Percentiles rank a stretch among this genome's conserved stretches.
These are phyloP conservation scores for Quercus phellos DNA, from an alignment of 331 rosid genomes.

Conservation along the genomic window DNA sequence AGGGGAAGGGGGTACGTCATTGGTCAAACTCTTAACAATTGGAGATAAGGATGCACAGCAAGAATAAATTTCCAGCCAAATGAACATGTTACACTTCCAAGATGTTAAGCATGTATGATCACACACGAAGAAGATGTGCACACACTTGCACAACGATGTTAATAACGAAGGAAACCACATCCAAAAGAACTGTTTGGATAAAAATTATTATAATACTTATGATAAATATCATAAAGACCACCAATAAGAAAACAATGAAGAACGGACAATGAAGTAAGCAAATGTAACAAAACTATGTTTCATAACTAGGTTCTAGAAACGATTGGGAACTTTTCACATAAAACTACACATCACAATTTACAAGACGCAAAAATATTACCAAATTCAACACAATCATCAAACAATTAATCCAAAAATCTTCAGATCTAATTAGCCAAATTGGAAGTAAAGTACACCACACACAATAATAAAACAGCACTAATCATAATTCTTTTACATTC, in stretches of 20 bases:
- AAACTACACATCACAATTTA: background rate
- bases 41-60: background rate
- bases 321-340: background rate
- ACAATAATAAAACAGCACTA: no score
- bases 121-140: background rate
- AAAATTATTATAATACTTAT: background rate
- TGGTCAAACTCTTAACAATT: background rate
- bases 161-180: background rate
- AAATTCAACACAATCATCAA: background rate
- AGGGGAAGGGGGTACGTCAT: background rate
- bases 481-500: background rate
- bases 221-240: background rate
- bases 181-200: background rate
- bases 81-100: background rate
- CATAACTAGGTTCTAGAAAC: background rate
- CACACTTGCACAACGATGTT: background rate
- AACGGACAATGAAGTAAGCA: background rate
- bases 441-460: background rate
- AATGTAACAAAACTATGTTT: background rate
- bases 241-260: background rate
- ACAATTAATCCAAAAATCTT: background rate
- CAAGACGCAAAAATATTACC: background rate
- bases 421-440: background rate
- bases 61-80: background rate
- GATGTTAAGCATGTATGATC: background rate